Percentiles rank a stretch among this genome's conserved stretches.
Evolutionary conservation across 176 grass and related monocot genomes (phyloP).

Genomic region (Eleusine indica): DNA sequence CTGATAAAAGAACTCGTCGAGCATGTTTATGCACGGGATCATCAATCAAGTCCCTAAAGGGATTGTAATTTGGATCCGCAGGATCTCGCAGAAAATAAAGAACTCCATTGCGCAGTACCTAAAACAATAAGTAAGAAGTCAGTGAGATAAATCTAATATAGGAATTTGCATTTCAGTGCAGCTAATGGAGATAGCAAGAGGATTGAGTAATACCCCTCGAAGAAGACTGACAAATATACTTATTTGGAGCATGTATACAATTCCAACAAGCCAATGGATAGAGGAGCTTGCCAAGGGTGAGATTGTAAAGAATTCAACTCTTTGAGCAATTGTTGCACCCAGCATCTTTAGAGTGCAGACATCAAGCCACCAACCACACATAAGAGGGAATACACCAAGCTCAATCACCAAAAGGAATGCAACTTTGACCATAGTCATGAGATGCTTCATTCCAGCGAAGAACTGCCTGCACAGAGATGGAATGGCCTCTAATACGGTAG

Average conservation of each 20-base stretch:
- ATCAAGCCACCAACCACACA: constrained; percentile 99
- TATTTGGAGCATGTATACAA: constrained; percentile 99
- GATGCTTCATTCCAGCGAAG: constrained; percentile 83
- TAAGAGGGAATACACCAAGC: constrained; percentile 94
- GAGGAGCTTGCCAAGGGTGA: constrained; percentile 90
- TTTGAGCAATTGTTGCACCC: constrained; percentile 87
- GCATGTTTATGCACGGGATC: constrained; percentile 98
- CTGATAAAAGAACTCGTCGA: constrained; percentile 84
- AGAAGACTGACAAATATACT: constrained; percentile 99
- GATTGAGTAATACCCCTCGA: constrained; percentile 76
- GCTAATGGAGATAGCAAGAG: constrained; percentile 15
- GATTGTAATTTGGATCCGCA: constrained; percentile 99
- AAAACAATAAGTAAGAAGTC: constrained; percentile 26
- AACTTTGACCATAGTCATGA: constrained; percentile 98
- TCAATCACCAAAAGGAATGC: constrained; percentile 97
- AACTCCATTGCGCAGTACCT: constrained; percentile 95
- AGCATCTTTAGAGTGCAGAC: constrained; percentile 96
- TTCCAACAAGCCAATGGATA: constrained; percentile 98
- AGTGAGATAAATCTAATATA: constrained; percentile 8
- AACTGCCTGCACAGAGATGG: constrained; percentile 93
- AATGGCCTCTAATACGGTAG: constrained; percentile 80
- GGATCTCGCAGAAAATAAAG: constrained; percentile 97
- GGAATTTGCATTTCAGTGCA: background rate
- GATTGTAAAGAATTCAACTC: constrained; percentile 88
- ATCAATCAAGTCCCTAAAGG: constrained; percentile 94